Conservation (phyloP, 257 asterid genomes). For the Catharanthus roseus region DNA sequence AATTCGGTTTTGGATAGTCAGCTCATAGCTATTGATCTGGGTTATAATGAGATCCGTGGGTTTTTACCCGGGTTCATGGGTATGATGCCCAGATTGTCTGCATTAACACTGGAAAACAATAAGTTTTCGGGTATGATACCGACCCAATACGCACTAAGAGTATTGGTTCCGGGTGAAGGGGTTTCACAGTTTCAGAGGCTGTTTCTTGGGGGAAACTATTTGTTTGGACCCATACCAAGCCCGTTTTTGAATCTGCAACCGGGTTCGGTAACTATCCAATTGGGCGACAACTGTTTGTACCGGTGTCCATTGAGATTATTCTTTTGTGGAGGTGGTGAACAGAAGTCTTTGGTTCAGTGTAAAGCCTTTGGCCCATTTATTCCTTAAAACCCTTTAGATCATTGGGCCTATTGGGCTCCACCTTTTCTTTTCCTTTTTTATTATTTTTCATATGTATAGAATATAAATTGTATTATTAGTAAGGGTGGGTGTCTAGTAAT, state of each 20-base stretch:
- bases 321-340: conserved; percentile 80
- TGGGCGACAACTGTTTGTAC: conserved; percentile 83
- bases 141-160: conserved; percentile 40
- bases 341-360: conserved; percentile 62
- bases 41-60: conserved; percentile 61
- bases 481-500: background rate
- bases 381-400: too few species aligned
- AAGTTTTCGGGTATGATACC: conserved; percentile 65
- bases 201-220: conserved; percentile 69
- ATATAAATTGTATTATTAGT: background rate
- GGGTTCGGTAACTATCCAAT: conserved; percentile 54
- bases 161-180: conserved; percentile 42
- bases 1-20: conserved; percentile 39
- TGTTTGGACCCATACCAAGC: conserved; percentile 77
- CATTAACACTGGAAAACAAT: conserved; percentile 59
- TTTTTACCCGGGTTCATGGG: conserved; percentile 76
- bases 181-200: conserved; percentile 57
- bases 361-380: conserved; percentile 59
- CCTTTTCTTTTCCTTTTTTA: background rate
- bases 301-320: conserved; percentile 70
- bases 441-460: background rate
- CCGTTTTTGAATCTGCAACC: conserved; percentile 57
- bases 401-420: background rate
- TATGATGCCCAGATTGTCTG: conserved; percentile 57
- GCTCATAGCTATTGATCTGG: conserved; percentile 64